Base-by-base conservation (phyloP, 2,329 filamentous ascomycete genomes). In the Conoideocrella luteorostrata region DNA sequence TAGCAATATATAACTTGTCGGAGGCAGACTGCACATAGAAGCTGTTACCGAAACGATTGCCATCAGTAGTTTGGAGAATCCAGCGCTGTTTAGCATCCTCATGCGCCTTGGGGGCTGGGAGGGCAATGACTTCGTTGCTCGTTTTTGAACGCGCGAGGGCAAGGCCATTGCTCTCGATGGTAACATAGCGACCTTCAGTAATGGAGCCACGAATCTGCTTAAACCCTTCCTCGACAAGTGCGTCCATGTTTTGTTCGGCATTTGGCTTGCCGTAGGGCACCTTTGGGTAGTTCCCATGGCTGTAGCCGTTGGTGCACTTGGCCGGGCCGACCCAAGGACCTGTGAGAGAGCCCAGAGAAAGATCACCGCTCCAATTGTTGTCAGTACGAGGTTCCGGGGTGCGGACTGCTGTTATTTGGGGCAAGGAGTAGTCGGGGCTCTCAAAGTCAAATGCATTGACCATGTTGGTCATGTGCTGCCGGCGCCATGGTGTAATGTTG, bases 201-300 rank as follows among this genome's bases (percentile, higher is more conserved):
- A 77, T 57, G 17, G 65, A 58, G 4, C 74, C 74, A 6, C 74
- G 61, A 13, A 72, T 64, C 32, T 62, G 55, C 57, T 78, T 78
- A 63, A 67, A 76, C 4, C 75, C 75, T 32, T 74, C 60, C 52
- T 78, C 74, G 41, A 64, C 61, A 4, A 62, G 78, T 63, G 94
- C 87, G 71, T 93, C 93, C 55, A 95, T 84, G 63, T 94, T 86
- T 68, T 94, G 75, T 57, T 94, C 93, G 52, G 82, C 82, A 18
- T 52, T 52, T 15, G 32, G 20, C 6, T 15, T 18, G 9, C 50
- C 50, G 20, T 49, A 52, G 9, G 50, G 50, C 10, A 52, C 28
- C 0, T 39, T 32, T 2, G 50, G 50, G 4, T 44, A 35, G 37
- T 45, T 41, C 71, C 51, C 48, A 47, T 69, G 32, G n/a, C 24